Conservation (phyloP, 257 asterid species). For the Echium plantagineum region DNA sequence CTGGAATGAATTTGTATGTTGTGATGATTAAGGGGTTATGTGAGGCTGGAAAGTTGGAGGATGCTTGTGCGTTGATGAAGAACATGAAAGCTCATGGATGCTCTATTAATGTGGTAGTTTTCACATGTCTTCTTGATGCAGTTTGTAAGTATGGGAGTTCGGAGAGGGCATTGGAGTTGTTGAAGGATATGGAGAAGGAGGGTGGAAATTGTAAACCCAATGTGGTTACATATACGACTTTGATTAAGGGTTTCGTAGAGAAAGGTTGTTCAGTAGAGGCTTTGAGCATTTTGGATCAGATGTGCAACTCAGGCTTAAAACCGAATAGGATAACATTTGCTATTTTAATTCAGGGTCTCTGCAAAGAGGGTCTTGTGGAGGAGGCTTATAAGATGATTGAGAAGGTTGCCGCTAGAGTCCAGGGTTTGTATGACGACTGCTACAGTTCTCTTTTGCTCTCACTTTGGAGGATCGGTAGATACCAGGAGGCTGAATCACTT, state of each 20-base stretch:
- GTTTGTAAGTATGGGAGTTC: conserved; percentile 46
- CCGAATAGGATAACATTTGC: conserved; percentile 51
- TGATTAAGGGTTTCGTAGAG: conserved; percentile 50
- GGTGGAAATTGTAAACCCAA: conserved; percentile 41
- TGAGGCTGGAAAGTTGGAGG: conserved; percentile 57
- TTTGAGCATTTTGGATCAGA: conserved; percentile 37
- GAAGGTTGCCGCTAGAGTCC: conserved; percentile 24
- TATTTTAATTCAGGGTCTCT: conserved; percentile 55
- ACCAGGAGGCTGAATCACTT: conserved; percentile 40
- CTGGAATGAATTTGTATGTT: conserved; percentile 55
- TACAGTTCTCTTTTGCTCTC: conserved; percentile 45
- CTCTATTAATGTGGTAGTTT: conserved; percentile 46
- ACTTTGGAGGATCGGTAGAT: conserved; percentile 39
- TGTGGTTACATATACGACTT: conserved; percentile 55
- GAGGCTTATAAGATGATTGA: conserved; percentile 46
- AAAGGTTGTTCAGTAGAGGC: conserved; percentile 51
- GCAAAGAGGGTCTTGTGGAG: conserved; percentile 42
- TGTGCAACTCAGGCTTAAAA: conserved; percentile 31
- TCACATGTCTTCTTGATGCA: conserved; percentile 62
- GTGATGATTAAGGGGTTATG: conserved; percentile 49
- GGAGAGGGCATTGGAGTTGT: conserved; percentile 51
- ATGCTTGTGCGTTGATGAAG: conserved; percentile 43
- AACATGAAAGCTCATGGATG: conserved; percentile 60
- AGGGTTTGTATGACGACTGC: conserved; percentile 33
- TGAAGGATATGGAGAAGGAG: conserved; percentile 57